Evolutionary conservation across 768 basidiomycete species (phyloP).

Genomic region (Trichaptum fuscoviolaceum): DNA sequence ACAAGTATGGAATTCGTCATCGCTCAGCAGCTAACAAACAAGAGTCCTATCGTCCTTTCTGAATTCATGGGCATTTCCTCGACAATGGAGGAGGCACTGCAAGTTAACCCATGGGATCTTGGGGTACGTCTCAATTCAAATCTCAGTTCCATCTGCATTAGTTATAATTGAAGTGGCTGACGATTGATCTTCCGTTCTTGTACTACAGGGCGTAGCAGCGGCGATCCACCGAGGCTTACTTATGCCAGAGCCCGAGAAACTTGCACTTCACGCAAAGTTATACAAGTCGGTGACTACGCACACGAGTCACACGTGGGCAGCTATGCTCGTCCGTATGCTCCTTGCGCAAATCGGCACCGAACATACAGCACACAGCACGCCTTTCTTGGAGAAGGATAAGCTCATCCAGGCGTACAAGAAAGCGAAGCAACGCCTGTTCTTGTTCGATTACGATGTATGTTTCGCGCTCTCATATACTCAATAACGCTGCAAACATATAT

Average conservation of each 20-base stretch:
- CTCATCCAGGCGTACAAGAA: constrained; percentile 56
- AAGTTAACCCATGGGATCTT: constrained; percentile 96
- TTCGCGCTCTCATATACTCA: constrained; percentile 4
- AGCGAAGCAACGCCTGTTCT: constrained; percentile 80
- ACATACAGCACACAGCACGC: constrained; percentile 79
- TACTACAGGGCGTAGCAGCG: constrained; percentile 67
- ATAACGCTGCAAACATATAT: constrained; percentile 8
- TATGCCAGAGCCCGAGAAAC: constrained; percentile 78
- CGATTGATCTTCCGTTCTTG: background rate
- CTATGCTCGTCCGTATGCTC: constrained; percentile 82
- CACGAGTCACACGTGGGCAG: constrained; percentile 94
- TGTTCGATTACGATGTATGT: constrained; percentile 95
- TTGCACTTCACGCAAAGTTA: constrained; percentile 63
- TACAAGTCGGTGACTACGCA: constrained; percentile 87
- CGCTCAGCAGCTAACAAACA: constrained; percentile 80
- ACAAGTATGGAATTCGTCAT: constrained; percentile 98
- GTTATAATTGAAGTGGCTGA: constrained; percentile 1
- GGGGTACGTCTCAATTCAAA: constrained; percentile 44
- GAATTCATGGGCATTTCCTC: constrained; percentile 98
- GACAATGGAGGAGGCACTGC: constrained; percentile 82
- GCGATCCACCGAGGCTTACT: constrained; percentile 85
- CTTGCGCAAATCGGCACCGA: constrained; percentile 75
- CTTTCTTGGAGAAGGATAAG: constrained; percentile 63
- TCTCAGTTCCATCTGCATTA: background rate
- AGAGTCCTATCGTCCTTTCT: constrained; percentile 83